A percentile compares a stretch with the other conserved stretches of the same genome.
These are phyloP conservation scores for Pyrenula massariospora DNA, from an alignment of 495 filamentous ascomycete genomes.

Conservation along the genomic window DNA sequence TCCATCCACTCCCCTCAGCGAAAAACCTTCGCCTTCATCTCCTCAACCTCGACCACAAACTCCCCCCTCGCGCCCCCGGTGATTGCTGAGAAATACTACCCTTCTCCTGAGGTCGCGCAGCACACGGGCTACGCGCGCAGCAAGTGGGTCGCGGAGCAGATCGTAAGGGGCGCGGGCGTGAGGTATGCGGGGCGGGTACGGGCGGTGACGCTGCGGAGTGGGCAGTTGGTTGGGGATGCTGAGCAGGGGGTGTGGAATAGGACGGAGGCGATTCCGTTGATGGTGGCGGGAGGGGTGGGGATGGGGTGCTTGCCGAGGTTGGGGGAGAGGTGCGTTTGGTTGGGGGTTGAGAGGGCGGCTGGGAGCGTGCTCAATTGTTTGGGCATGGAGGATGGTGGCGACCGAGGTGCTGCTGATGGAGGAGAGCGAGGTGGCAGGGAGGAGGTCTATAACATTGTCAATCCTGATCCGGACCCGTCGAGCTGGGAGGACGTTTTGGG, in stretches of 20 bases:
- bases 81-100: neutral
- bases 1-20: constrained; percentile 23
- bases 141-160: constrained; percentile 53
- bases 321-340: constrained; percentile 39
- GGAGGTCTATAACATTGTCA: constrained; percentile 38
- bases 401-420: neutral
- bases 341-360: constrained; percentile 46
- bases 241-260: constrained; percentile 47
- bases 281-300: constrained; percentile 33
- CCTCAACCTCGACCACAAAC: constrained; percentile 39
- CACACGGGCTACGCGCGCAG: constrained; percentile 47
- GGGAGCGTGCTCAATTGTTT: constrained; percentile 26
- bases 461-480: constrained; percentile 17
- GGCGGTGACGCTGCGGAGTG: constrained; percentile 36
- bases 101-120: constrained; percentile 31
- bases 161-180: constrained; percentile 20
- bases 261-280: constrained; percentile 53
- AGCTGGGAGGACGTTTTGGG: constrained; percentile 32
- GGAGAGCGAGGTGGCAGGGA: neutral
- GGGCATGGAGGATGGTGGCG: neutral
- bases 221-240: constrained; percentile 47
- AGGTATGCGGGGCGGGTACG: constrained; percentile 3
- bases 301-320: constrained; percentile 41
- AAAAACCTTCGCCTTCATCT: constrained; percentile 43
- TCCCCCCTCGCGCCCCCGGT: neutral